Evolutionary conservation across 1,139 yeast species (phyloP), one percentile per base, ranked within the genome.

Genomic region (Geotrichum histeridarum): DNA sequence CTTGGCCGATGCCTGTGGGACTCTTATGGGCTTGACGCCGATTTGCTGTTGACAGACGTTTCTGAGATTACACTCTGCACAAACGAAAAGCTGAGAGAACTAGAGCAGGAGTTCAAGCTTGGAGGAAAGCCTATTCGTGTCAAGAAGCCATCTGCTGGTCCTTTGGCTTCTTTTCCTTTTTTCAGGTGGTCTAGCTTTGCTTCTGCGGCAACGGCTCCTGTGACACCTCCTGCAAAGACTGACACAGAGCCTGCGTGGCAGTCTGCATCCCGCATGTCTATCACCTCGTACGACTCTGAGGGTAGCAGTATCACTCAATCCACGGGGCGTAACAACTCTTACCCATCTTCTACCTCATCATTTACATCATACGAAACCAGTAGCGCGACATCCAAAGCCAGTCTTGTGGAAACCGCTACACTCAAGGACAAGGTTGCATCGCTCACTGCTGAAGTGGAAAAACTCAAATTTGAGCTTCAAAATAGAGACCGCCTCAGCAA

Each of bases 1-100:
- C 72, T 83, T 53, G 81, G 84, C 48, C 82, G 80, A 55, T 77
- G 76, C 38, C 65, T 76, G 45, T 76, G 79, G 79, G 75, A 73
- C 45, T 70, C 67, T 1, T 76, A 72, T 73, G 80, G 65, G 3
- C 63, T 64, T 41, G 73, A 73, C 53, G 73, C 71, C 73, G 84
- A 83, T 30, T 67, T 70, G 42, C 77, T 80, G 35, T 70, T 81
- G 52, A 73, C 75, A 45, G 82, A 78, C 56, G 69, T 82, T 56
- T 76, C 66, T 35, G 57, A 65, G 12, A 58, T 71, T 31, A 54
- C 59, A 11, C 60, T 60, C 14, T 68, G 63, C 53, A 63, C 68
- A 0, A 45, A 52, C n/a, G 62, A 59, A 5, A 54, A 58, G 2
- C 59, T 73, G 18, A 55, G 53, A 3, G 55, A 52, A 2, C 59